Percentiles rank a stretch among this genome's conserved stretches.
These are phyloP conservation scores for Flaveria linearis DNA, from an alignment of 129 eudicot species.

Conservation along the genomic window DNA sequence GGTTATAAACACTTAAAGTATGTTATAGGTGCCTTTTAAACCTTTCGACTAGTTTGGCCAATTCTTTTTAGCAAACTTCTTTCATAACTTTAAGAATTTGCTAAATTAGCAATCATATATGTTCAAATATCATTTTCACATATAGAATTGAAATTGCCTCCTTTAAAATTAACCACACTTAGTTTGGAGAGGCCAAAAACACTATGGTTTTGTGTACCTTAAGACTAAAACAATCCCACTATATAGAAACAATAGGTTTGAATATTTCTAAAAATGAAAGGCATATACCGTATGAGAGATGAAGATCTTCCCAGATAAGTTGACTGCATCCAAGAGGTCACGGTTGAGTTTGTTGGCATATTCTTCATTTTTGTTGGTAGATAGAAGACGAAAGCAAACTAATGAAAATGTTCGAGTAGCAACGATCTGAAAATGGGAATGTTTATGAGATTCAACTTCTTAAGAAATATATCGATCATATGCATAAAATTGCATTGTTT, in stretches of 20 bases:
- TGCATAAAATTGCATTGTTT: conserved; percentile 18
- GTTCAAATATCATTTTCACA: no score
- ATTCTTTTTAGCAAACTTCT: no score
- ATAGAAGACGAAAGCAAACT: conserved; percentile 84
- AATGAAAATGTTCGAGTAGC: conserved; percentile 75
- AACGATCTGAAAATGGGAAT: conserved; percentile 55
- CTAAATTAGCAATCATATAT: no score
- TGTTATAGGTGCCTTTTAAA: background rate
- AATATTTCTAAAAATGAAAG: background rate
- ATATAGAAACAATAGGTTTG: background rate
- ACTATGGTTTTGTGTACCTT: background rate
- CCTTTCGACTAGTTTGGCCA: no score
- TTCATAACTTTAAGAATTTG: no score
- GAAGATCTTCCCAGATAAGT: no score
- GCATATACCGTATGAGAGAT: conserved; percentile 87
- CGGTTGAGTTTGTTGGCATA: no score
- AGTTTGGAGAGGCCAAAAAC: background rate
- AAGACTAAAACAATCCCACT: background rate
- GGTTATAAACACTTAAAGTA: no score
- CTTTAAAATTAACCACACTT: background rate
- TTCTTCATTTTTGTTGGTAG: no score
- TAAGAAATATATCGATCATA: background rate
- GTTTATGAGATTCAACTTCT: background rate
- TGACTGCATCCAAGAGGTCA: no score
- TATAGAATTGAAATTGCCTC: background rate